Evolutionary conservation across 768 basidiomycete genomes (phyloP).

Genomic region (Ephemerocybe angulata): DNA sequence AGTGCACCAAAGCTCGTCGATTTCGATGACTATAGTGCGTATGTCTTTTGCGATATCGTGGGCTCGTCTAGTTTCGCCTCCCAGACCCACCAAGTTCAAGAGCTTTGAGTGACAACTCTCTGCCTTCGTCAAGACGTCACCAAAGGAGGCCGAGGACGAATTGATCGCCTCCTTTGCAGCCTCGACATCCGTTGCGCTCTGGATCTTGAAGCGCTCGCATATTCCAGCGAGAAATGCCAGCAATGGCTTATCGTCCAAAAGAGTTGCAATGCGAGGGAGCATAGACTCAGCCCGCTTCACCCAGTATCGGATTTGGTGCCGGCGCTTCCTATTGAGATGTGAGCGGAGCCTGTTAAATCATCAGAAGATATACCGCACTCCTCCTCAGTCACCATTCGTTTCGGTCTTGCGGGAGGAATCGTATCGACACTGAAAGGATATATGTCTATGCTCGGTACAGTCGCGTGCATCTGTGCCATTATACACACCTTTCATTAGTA

Average conservation of each 20-base stretch:
- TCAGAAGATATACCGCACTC: background rate
- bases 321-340: background rate
- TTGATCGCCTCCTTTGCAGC: too few species aligned
- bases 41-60: background rate
- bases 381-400: background rate
- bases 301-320: background rate
- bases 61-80: background rate
- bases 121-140: background rate
- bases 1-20: too few species aligned
- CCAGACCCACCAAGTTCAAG: background rate
- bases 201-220: background rate
- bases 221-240: background rate
- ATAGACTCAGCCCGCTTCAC: background rate
- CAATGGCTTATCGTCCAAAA: background rate
- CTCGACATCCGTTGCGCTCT: background rate
- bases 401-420: too few species aligned
- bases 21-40: too few species aligned
- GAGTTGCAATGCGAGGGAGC: background rate
- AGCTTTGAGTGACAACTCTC: background rate
- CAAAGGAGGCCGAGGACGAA: too few species aligned
- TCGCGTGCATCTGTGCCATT: too few species aligned
- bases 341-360: background rate
- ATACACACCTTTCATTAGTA: too few species aligned
- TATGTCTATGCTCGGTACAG: too few species aligned
- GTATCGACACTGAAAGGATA: too few species aligned